Percentiles rank a stretch among this genome's conserved stretches.
Conservation (phyloP, 2,329 filamentous ascomycete species). For the Arachnomyces sp. region DNA sequence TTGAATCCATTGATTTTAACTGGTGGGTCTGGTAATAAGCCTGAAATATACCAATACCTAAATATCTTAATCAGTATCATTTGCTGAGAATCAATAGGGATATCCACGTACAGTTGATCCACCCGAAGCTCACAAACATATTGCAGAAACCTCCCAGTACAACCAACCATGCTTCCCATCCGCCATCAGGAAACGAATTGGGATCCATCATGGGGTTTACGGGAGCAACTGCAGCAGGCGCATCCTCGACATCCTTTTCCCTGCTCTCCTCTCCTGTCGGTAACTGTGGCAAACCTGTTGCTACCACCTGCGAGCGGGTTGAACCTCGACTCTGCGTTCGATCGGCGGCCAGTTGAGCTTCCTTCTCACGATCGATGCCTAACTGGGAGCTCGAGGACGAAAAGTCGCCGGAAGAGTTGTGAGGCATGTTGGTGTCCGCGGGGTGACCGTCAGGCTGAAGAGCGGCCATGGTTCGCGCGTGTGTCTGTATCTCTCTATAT, state of each 20-base stretch:
- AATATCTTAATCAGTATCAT: not conserved
- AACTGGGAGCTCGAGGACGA: no score
- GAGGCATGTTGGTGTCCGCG: no score
- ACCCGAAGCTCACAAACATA: constrained; percentile 46
- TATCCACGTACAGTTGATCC: constrained; percentile 38
- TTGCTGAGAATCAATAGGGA: constrained; percentile 11
- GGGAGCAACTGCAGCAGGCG: not conserved
- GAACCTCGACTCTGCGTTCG: no score
- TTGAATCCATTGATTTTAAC: constrained; percentile 43
- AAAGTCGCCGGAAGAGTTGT: no score
- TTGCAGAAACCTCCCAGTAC: constrained; percentile 44
- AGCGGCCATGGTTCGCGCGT: no score
- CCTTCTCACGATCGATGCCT: no score
- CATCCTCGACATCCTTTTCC: constrained; percentile 4
- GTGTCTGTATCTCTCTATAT: no score
- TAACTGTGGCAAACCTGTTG: no score
- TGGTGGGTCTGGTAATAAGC: constrained; percentile 49
- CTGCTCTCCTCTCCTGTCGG: no score
- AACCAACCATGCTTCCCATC: constrained; percentile 30
- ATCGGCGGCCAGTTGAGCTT: no score
- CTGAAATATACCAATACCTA: constrained; percentile 49
- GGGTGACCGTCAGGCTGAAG: no score
- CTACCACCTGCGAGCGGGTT: no score
- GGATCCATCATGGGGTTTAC: constrained; percentile 6
- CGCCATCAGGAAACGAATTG: constrained; percentile 21